Conservation (phyloP, 495 filamentous ascomycete genomes). For the Podospora tetraspora region DNA sequence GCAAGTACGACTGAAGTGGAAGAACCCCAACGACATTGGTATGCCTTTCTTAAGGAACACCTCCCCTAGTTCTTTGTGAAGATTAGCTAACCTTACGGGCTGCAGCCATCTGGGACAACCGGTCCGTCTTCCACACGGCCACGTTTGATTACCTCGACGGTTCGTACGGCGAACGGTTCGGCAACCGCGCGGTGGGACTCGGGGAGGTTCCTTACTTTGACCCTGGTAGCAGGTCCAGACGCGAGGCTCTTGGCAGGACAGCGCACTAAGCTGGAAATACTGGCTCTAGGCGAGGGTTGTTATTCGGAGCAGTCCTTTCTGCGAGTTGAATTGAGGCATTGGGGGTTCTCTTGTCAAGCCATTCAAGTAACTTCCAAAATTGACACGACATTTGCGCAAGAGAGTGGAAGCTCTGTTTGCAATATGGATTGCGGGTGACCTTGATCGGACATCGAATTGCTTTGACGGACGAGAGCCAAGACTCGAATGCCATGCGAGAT, state of each 20-base stretch:
- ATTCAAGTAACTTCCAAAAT: too few relatives aligned
- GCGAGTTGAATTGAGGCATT: not conserved
- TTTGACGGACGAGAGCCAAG: too few relatives aligned
- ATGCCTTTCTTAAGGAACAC: not conserved
- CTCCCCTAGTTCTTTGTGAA: not conserved
- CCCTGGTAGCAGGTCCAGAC: constrained; percentile 50
- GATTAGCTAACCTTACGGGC: not conserved
- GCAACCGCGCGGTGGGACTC: constrained; percentile 57
- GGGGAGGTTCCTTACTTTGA: constrained; percentile 65
- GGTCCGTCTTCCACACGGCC: constrained; percentile 60
- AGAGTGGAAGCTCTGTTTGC: too few relatives aligned
- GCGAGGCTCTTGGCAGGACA: constrained; percentile 42
- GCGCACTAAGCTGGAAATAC: not conserved
- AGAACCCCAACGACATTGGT: constrained; percentile 54
- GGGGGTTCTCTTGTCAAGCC: too few relatives aligned
- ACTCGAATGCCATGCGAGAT: too few relatives aligned
- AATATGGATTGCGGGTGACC: too few relatives aligned
- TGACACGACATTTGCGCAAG: too few relatives aligned
- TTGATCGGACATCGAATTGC: too few relatives aligned
- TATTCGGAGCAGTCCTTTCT: not conserved
- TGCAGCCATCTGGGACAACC: constrained; percentile 72
- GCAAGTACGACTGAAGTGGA: constrained; percentile 64
- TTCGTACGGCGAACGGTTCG: constrained; percentile 51
- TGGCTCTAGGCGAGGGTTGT: not conserved
- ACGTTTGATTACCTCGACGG: constrained; percentile 59